Percentiles rank a stretch among this genome's conserved stretches.
phyloP scores from a whole-genome alignment of 805 yeast genomes.

The Candida ipomoeae region DNA sequence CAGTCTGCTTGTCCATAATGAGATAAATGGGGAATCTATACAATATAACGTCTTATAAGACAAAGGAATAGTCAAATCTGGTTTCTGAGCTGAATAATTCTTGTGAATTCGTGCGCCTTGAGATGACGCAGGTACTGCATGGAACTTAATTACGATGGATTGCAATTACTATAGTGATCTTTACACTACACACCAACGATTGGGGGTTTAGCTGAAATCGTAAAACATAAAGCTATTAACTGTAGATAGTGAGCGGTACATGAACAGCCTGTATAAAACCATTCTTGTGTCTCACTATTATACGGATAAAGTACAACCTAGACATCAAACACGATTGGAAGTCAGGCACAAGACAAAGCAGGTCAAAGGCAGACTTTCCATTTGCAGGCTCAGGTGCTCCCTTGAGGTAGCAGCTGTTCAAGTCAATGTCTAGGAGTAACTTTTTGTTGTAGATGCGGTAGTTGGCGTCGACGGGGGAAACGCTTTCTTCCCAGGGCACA shows the following conservation, averaged over 20 bases:
- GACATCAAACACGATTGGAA: slow-evolving; percentile 36
- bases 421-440: slow-evolving; percentile 27
- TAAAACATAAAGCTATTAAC: not conserved
- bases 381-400: slow-evolving; percentile 15
- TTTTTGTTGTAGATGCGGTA: slow-evolving; percentile 25
- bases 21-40: not conserved
- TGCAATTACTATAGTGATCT: not conserved
- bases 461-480: slow-evolving; percentile 11
- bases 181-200: not conserved
- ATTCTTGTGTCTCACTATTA: slow-evolving; percentile 26
- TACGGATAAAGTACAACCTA: slow-evolving; percentile 33
- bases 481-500: slow-evolving; percentile 27
- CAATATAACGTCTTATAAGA: not conserved
- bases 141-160: not conserved
- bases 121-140: slow-evolving; percentile 1
- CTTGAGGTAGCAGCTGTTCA: slow-evolving; percentile 28
- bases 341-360: slow-evolving; percentile 35
- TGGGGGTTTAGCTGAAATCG: not conserved
- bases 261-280: slow-evolving; percentile 30
- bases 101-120: not conserved
- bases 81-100: not conserved
- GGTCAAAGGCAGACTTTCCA: slow-evolving; percentile 22
- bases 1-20: slow-evolving; percentile 7
- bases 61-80: not conserved
- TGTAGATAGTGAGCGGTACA: slow-evolving; percentile 26